Conservation (phyloP, 768 basidiomycete species). For the Hericium alpestre region DNA sequence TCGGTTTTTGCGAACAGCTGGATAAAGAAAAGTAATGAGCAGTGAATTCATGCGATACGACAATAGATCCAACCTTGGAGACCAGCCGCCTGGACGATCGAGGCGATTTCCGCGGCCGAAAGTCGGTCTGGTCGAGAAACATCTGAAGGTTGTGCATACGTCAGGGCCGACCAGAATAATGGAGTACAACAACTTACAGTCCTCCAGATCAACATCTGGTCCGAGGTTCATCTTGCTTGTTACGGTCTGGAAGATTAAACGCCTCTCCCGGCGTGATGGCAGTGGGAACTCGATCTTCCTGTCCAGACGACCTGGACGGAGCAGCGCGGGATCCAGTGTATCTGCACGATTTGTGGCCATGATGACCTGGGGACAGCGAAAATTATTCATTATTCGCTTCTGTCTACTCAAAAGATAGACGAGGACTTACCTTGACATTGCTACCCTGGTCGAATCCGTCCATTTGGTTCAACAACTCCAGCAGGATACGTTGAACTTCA, state of each 20-base stretch:
- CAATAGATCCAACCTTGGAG: conserved; percentile 50
- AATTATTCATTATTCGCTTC: background rate
- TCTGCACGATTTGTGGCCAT: conserved; percentile 99
- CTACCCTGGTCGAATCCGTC: conserved; percentile 98
- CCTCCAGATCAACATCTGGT: conserved; percentile 95
- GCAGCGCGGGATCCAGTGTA: conserved; percentile 92
- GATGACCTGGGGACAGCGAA: conserved; percentile 58
- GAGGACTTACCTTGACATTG: conserved; percentile 77
- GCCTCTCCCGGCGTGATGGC: conserved; percentile 88
- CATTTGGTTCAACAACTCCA: conserved; percentile 98
- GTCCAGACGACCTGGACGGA: conserved; percentile 95
- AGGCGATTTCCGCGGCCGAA: conserved; percentile 91
- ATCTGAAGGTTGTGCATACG: conserved; percentile 38
- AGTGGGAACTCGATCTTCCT: conserved; percentile 98
- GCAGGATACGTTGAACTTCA: conserved; percentile 95
- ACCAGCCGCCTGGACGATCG: conserved; percentile 94
- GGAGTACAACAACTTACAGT: conserved; percentile 51
- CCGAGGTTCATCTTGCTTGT: conserved; percentile 97
- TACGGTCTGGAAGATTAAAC: conserved; percentile 95
- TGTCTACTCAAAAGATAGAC: background rate
- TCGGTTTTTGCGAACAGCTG: conserved; percentile 95
- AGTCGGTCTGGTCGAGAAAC: conserved; percentile 93
- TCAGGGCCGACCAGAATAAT: background rate
- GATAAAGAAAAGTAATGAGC: background rate
- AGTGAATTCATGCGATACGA: background rate